Conservation (phyloP, 1,139 yeast species). For the Meyerozyma carpophila region DNA sequence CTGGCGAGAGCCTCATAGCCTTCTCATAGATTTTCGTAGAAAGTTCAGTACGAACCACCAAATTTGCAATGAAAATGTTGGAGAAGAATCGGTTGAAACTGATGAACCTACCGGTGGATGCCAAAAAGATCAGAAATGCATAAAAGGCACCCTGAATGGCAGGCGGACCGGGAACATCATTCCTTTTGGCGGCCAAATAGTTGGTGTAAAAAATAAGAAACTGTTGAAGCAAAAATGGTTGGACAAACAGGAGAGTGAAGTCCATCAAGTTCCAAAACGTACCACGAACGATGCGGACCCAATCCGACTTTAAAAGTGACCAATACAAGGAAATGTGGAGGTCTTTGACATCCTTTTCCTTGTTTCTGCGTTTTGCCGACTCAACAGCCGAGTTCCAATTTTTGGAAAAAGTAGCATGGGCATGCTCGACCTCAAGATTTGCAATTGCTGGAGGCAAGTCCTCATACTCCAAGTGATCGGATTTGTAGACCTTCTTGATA, state of each 20-base stretch:
- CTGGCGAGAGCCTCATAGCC: slow-evolving; percentile 31
- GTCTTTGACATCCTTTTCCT: slow-evolving; percentile 12
- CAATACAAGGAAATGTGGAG: slow-evolving; percentile 10
- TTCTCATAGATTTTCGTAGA: slow-evolving; percentile 28
- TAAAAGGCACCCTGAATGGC: slow-evolving; percentile 25
- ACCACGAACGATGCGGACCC: slow-evolving; percentile 5
- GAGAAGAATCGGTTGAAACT: slow-evolving; percentile 22
- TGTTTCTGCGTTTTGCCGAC: slow-evolving; percentile 8
- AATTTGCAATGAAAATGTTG: slow-evolving; percentile 8
- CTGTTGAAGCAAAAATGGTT: slow-evolving; percentile 27
- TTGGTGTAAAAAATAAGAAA: slow-evolving; percentile 24
- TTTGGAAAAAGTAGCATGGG: slow-evolving; percentile 14
- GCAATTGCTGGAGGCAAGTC: slow-evolving; percentile 21
- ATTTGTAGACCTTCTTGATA: slow-evolving; percentile 17
- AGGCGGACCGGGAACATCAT: slow-evolving; percentile 15
- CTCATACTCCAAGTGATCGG: slow-evolving; percentile 14
- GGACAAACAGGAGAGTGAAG: slow-evolving; percentile 16
- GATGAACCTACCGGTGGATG: slow-evolving; percentile 20
- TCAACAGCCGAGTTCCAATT: slow-evolving; percentile 18
- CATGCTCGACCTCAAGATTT: slow-evolving; percentile 16
- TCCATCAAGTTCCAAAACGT: slow-evolving; percentile 17
- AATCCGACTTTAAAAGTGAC: slow-evolving; percentile 4
- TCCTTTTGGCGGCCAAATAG: slow-evolving; percentile 10
- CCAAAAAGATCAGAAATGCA: slow-evolving; percentile 23
- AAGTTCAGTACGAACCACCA: slow-evolving; percentile 14